Percentiles rank a stretch among this genome's conserved stretches.
These are phyloP conservation scores for Trypanosoma melophagium DNA, from an alignment of 208 protist species.

Conservation along the genomic window DNA sequence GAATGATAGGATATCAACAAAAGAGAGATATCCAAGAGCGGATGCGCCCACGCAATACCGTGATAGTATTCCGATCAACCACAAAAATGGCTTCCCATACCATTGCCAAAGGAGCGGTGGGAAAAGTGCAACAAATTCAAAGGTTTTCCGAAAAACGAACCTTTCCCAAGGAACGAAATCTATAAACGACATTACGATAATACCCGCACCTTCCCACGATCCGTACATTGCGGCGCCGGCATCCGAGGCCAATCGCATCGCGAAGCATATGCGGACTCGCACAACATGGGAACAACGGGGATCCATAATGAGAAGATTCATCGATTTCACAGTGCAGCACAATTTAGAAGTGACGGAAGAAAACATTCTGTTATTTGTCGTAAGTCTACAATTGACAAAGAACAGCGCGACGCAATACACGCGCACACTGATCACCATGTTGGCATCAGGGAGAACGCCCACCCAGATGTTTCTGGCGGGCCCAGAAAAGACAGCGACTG, in stretches of 20 bases:
- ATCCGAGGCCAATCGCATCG: not conserved
- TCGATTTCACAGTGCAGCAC: conserved; percentile 3
- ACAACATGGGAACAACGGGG: conserved; percentile 9
- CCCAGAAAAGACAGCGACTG: not conserved
- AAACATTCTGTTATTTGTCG: conserved; percentile 15
- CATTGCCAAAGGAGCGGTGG: no score
- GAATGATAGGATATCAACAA: no score
- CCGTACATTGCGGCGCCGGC: conserved; percentile 2
- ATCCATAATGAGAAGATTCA: conserved; percentile 3
- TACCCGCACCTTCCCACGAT: conserved; percentile 1
- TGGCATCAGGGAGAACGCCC: conserved; percentile 1
- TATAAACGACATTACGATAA: no score
- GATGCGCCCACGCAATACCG: no score
- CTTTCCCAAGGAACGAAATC: no score
- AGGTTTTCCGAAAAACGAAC: no score
- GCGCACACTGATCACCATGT: not conserved
- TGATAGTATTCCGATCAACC: no score
- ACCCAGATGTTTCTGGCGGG: conserved; percentile 1
- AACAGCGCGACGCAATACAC: conserved; percentile 14
- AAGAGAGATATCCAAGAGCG: no score
- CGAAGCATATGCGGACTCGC: conserved; percentile 6
- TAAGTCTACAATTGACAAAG: conserved; percentile 16
- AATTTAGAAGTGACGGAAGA: not conserved
- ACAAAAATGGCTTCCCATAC: no score
- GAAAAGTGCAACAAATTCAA: no score